Evolutionary conservation across 805 yeast genomes (phyloP).

Genomic region (Cyberlindnera petersonii): DNA sequence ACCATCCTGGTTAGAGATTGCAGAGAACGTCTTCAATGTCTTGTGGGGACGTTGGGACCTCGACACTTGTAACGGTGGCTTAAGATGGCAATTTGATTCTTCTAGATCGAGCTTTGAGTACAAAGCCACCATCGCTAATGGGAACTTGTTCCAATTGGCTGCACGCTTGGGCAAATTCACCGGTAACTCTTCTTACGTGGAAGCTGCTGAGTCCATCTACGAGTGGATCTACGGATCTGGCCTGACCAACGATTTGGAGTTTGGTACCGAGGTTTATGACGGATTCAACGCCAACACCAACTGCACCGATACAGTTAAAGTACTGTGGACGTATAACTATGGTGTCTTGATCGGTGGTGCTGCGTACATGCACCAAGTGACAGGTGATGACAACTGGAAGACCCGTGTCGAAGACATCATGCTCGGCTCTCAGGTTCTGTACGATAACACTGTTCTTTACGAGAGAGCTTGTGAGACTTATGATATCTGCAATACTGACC

Average conservation of each 20-base stretch:
- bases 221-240: constrained; percentile 53
- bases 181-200: constrained; percentile 46
- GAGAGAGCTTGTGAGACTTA: constrained; percentile 82
- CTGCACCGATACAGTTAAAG: constrained; percentile 55
- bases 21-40: constrained; percentile 55
- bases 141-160: constrained; percentile 57
- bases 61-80: constrained; percentile 54
- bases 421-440: constrained; percentile 29
- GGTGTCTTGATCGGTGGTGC: constrained; percentile 71
- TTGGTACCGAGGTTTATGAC: constrained; percentile 52
- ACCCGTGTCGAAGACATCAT: constrained; percentile 16
- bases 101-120: constrained; percentile 60
- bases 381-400: constrained; percentile 60
- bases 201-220: constrained; percentile 51
- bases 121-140: constrained; percentile 64
- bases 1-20: constrained; percentile 51
- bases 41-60: constrained; percentile 59
- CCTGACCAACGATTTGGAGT: constrained; percentile 36
- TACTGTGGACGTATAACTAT: constrained; percentile 81
- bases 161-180: constrained; percentile 61
- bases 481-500: constrained; percentile 71
- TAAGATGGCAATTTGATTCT: constrained; percentile 66
- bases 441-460: constrained; percentile 52
- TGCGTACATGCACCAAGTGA: constrained; percentile 67
- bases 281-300: constrained; percentile 58